Evolutionary conservation across 768 basidiomycete species (phyloP), one percentile per base, ranked within the genome.

Genomic region (Inosperma sp.): DNA sequence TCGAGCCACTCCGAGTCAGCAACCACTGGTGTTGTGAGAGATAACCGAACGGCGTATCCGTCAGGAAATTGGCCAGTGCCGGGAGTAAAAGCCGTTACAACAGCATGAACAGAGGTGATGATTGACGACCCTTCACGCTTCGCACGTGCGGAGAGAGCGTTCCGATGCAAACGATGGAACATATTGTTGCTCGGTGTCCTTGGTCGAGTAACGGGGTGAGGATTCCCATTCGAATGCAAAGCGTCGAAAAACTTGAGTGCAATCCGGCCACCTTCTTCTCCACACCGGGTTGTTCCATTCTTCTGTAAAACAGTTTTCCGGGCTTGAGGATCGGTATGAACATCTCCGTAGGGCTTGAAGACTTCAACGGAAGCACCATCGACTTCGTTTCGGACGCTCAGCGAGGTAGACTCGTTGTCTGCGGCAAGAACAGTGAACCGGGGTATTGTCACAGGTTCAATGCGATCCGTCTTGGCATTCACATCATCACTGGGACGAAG

Each of bases 1-100:
- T 88, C 86, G 16, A 90, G 69, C 81, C 80, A 86, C 44, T 83
- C 84, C n/a, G 79, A 77, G 49, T 79, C 79, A n/a, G 71, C 60
- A 27, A 82, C 75, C 12, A 72, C 65, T 16, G 84, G 84, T 7
- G 79, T 77, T 35, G 79, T 77, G 21, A 88, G 63, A 47, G 56
- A 65, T 16, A 86, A 56, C 21, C 78, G 75, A 40, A 88, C 84
- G 16, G 78, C 83, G 56, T 88, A 86, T 29, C 73, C 72, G 30
- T 70, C 65, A 9, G 76, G 72, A 17, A 70, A 58, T 27, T 51
- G 50, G 31, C 59, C 53, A 23, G 55, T 58, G 26, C 61, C 62
- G 36, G 62, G 56, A 14, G 67, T 58, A 39, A 87, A 70, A 9
- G 78, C 79, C 7, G 79, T 86, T 52, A 85, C 77, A 4, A 64